phyloP scores from a whole-genome alignment of 2,329 filamentous ascomycete species.

The Drechslerella coelobrocha region DNA sequence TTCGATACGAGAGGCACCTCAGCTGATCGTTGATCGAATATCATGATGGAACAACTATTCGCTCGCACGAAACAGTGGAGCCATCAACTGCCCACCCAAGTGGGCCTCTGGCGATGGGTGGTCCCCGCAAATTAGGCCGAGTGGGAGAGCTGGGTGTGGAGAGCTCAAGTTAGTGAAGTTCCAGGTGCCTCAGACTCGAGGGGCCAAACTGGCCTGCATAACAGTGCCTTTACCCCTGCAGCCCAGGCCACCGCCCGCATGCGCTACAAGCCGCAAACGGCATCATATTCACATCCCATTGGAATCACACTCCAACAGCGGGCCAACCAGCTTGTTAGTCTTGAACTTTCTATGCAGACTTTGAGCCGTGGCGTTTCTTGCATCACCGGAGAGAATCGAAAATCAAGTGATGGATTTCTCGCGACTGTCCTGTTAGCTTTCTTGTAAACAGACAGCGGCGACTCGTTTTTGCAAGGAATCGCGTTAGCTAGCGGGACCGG shows the following conservation, averaged over 20 bases:
- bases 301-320: background rate
- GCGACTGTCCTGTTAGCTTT: too few species aligned
- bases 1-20: background rate
- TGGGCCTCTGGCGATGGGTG: too few species aligned
- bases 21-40: background rate
- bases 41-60: background rate
- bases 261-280: background rate
- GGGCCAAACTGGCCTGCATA: background rate
- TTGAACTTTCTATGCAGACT: background rate
- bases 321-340: background rate
- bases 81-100: background rate
- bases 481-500: background rate
- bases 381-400: background rate
- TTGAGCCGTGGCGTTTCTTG: conserved; percentile 2
- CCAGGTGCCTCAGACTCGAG: background rate
- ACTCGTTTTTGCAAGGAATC: background rate
- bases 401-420: conserved; percentile 7
- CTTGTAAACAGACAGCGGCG: too few species aligned
- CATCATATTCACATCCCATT: background rate
- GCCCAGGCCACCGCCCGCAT: background rate
- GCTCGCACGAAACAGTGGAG: background rate
- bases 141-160: background rate
- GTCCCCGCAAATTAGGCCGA: background rate
- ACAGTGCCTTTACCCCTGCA: background rate
- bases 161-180: background rate